Percentiles rank a stretch among this genome's conserved stretches.
Conservation (phyloP, 2,329 filamentous ascomycete genomes). For the Dactylellina parvicollis region DNA sequence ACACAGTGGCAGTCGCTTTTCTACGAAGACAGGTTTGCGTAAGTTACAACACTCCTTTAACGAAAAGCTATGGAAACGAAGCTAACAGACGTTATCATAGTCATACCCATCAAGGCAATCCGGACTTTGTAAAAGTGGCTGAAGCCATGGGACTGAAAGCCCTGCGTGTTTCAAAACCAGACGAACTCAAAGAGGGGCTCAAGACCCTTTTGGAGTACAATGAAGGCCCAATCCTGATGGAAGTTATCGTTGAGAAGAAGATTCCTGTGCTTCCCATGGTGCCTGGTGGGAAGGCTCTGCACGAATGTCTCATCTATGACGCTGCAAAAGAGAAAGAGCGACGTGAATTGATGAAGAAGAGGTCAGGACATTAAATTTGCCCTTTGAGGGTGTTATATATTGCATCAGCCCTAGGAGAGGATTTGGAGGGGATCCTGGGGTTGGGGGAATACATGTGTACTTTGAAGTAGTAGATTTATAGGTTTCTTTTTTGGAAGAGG, state of each 20-base stretch:
- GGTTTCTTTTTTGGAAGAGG: too few relatives aligned
- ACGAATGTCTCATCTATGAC: slow-evolving; percentile 93
- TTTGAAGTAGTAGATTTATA: neutral
- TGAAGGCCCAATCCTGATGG: slow-evolving; percentile 90
- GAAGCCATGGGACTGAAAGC: slow-evolving; percentile 90
- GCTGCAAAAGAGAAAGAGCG: slow-evolving; percentile 68
- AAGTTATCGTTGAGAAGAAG: slow-evolving; percentile 90
- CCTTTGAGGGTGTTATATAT: neutral
- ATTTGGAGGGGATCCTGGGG: neutral
- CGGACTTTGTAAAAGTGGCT: slow-evolving; percentile 92
- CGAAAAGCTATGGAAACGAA: neutral
- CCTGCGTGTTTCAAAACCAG: slow-evolving; percentile 75
- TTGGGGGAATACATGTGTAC: neutral
- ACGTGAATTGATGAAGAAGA: slow-evolving; percentile 53
- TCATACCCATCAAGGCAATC: slow-evolving; percentile 93
- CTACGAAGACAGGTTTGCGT: slow-evolving; percentile 84
- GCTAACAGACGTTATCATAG: slow-evolving; percentile 61
- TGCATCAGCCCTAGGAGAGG: neutral
- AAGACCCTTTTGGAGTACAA: slow-evolving; percentile 83
- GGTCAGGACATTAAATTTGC: slow-evolving; percentile 35
- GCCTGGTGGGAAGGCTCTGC: slow-evolving; percentile 82
- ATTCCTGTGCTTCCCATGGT: slow-evolving; percentile 98
- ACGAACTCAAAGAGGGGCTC: slow-evolving; percentile 79
- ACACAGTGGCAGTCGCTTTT: slow-evolving; percentile 99
- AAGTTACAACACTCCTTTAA: slow-evolving; percentile 58